Conservation (phyloP, 805 yeast genomes). For the Scheffersomyces coipomensis region DNA sequence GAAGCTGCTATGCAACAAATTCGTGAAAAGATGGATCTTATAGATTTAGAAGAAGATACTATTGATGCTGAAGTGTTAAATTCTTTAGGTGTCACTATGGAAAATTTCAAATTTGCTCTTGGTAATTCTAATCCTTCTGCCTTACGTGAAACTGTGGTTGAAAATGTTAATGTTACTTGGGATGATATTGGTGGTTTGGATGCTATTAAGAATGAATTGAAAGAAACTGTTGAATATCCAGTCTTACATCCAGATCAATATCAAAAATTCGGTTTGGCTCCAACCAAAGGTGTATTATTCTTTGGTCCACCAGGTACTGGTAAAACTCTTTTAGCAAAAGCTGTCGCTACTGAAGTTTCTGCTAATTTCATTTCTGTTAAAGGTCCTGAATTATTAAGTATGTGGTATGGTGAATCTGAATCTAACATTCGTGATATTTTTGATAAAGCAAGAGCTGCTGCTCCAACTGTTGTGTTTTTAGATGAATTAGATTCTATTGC, state of each 20-base stretch:
- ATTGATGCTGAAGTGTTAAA: constrained; percentile 97
- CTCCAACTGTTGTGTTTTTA: constrained; percentile 97
- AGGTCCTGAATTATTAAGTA: constrained; percentile 94
- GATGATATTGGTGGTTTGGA: constrained; percentile 99
- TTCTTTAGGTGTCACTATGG: constrained; percentile 97
- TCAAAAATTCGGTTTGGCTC: constrained; percentile 96
- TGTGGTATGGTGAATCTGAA: constrained; percentile 99
- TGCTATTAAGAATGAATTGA: constrained; percentile 91
- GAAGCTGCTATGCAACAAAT: constrained; percentile 99
- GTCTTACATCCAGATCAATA: constrained; percentile 98
- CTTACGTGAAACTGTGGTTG: constrained; percentile 98
- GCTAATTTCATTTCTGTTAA: constrained; percentile 97
- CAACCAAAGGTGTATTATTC: constrained; percentile 97
- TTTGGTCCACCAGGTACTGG: constrained; percentile 99
- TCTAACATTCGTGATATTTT: constrained; percentile 96
- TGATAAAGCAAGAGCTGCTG: constrained; percentile 98
- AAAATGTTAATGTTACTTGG: constrained; percentile 98
- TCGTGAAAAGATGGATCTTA: constrained; percentile 98
- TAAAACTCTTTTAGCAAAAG: constrained; percentile 96
- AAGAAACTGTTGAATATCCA: constrained; percentile 98
- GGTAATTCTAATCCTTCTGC: constrained; percentile 99
- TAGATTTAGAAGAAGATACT: constrained; percentile 93
- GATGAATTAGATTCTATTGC: constrained; percentile 99
- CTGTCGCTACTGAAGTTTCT: constrained; percentile 98
- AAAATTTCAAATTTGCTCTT: constrained; percentile 94